Base-by-base conservation (phyloP, 257 asterid species). In the Solanum chilense region DNA sequence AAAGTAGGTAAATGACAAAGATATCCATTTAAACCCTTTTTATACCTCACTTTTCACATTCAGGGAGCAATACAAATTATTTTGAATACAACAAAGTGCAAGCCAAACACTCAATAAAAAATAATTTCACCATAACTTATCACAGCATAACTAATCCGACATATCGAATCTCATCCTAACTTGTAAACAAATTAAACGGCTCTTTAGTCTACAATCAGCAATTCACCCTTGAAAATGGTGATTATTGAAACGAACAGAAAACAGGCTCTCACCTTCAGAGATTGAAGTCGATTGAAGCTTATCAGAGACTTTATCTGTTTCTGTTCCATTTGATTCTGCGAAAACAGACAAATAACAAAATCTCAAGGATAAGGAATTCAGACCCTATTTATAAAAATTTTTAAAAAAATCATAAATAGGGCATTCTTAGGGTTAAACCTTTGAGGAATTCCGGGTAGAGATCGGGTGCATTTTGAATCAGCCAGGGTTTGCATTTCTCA, bases 401-500 rank as follows among this genome's bases (percentile, higher is more conserved):
- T 18, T 15, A 52, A 9, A 41, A 16, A 62, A 62, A n/a, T 58
- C 35, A 64, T 27, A 16, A 29, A 31, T 33, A 71, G 13, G 78
- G 35, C 18, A 31, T 70, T 33, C 12, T 71, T 41, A 76, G 83
- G 83, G 60, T 13, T 77, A 66, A 21, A 97, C 99, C 98, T 94
- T 93, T 94, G 84, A 93, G 85, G 86, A 97, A 96, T 88, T 95
- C 98, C 73, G 99, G 99, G 76, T 95, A 97, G 83, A 92, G 89
- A 83, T 92, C 92, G 85, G 96, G 94, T 1, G 92, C 98, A 87
- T 95, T 94, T 89, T 91, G 90, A 91, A 93, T 91, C 96, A 97
- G 89, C 99, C 99, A 95, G 16, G 98, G 98, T 86, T 97, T 95
- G 93, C 99, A 97, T 89, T 94, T 97, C 90, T 94, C 98, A 86